Percentiles rank a stretch among this genome's conserved stretches.
These are phyloP conservation scores for Penicillium coprophilum DNA, from an alignment of 495 filamentous ascomycete genomes.

Conservation along the genomic window DNA sequence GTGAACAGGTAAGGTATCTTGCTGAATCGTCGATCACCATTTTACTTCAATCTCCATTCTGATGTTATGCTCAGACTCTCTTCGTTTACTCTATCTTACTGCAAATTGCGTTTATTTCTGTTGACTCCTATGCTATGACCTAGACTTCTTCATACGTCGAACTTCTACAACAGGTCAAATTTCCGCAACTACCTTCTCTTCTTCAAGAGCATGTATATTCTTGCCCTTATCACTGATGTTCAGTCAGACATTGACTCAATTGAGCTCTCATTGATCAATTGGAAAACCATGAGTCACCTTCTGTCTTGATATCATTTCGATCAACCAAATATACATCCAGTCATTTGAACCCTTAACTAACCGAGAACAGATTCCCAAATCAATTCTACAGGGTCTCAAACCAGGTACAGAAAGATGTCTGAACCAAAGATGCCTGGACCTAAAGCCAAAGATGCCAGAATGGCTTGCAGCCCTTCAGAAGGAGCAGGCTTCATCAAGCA, in stretches of 20 bases:
- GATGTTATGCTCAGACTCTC: neutral
- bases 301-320: too few species aligned
- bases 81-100: neutral
- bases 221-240: neutral
- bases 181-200: neutral
- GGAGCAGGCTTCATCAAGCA: neutral
- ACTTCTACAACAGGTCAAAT: neutral
- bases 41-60: neutral
- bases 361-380: neutral
- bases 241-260: neutral
- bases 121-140: neutral
- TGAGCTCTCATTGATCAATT: neutral
- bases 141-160: neutral
- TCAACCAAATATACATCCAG: neutral
- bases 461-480: neutral
- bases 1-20: neutral
- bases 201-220: neutral
- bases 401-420: neutral
- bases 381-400: neutral
- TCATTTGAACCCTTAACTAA: neutral
- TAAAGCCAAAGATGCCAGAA: neutral
- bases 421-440: neutral
- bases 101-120: too few species aligned
- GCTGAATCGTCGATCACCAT: neutral
- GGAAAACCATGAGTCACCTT: too few species aligned